These are phyloP conservation scores for Talaromyces stipitatus DNA, from an alignment of 495 filamentous ascomycete genomes.

Conservation along the genomic window DNA sequence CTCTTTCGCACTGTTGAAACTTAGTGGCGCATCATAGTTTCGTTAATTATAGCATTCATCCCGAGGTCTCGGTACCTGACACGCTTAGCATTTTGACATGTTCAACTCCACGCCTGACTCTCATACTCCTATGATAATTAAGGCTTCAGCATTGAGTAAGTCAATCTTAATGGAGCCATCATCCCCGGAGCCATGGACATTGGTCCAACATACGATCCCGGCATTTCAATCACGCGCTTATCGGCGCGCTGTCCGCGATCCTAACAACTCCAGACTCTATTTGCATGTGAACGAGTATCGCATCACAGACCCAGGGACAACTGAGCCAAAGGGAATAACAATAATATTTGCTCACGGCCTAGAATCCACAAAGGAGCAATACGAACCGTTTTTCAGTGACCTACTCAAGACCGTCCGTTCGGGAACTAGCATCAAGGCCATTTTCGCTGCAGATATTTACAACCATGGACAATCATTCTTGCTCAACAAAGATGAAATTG, in stretches of 20 bases:
- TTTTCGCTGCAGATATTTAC: conserved; percentile 38
- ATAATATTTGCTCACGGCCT: conserved; percentile 39
- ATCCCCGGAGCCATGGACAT: conserved; percentile 7
- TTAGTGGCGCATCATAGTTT: too few relatives aligned
- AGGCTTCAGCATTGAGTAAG: neutral
- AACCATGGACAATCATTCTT: conserved; percentile 26
- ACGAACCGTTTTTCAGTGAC: conserved; percentile 41
- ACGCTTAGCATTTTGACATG: too few relatives aligned
- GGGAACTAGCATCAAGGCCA: conserved; percentile 20
- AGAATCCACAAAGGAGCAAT: conserved; percentile 38
- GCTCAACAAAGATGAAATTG: conserved; percentile 11
- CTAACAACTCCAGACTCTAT: conserved; percentile 13
- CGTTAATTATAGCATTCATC: too few relatives aligned
- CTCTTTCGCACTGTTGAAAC: too few relatives aligned
- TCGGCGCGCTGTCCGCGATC: conserved; percentile 10
- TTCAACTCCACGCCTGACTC: neutral
- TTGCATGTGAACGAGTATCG: conserved; percentile 39
- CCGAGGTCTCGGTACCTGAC: too few relatives aligned
- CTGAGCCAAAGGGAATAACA: conserved; percentile 25
- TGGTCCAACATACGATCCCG: conserved; percentile 13
- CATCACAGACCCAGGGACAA: conserved; percentile 16
- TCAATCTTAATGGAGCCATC: neutral
- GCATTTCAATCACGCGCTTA: conserved; percentile 17
- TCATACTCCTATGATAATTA: neutral
- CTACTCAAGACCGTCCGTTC: conserved; percentile 17